These are phyloP conservation scores for Basipetospora chlamydospora DNA, from an alignment of 2,329 filamentous ascomycete species.

Conservation along the genomic window DNA sequence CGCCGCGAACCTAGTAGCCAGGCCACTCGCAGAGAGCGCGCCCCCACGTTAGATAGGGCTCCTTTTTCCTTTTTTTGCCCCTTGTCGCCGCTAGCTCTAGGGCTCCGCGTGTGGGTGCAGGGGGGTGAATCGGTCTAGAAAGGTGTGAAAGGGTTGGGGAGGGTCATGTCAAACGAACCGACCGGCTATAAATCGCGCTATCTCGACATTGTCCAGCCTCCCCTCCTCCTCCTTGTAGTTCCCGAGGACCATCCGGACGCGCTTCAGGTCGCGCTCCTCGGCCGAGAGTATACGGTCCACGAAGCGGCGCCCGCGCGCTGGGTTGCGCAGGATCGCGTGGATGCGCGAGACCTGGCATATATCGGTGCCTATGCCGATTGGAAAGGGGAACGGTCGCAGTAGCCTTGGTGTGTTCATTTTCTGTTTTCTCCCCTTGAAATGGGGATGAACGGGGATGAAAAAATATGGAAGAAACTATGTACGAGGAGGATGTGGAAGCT, in stretches of 20 bases:
- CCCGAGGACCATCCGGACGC: slow-evolving; percentile 3
- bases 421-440: neutral
- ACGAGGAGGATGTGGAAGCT: too few species aligned
- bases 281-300: slow-evolving; percentile 30
- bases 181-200: slow-evolving; percentile 20
- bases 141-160: neutral
- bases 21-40: too few species aligned
- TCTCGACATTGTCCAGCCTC: slow-evolving; percentile 3
- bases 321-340: slow-evolving; percentile 34
- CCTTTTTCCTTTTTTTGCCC: too few species aligned
- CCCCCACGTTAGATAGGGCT: too few species aligned
- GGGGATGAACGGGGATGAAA: too few species aligned
- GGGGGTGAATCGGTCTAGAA: too few species aligned
- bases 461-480: too few species aligned
- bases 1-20: slow-evolving; percentile 44
- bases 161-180: slow-evolving; percentile 13
- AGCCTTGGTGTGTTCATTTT: slow-evolving; percentile 11
- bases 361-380: slow-evolving; percentile 61
- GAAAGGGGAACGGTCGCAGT: slow-evolving; percentile 41
- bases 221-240: neutral
- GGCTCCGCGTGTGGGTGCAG: too few species aligned
- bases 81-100: too few species aligned
- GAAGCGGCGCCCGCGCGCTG: slow-evolving; percentile 25
- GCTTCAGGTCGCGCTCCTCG: slow-evolving; percentile 19
- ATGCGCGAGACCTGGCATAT: slow-evolving; percentile 60